Evolutionary conservation across 805 yeast species (phyloP), one percentile per base, ranked within the genome.

Genomic region (Yamadazyma akitaensis): DNA sequence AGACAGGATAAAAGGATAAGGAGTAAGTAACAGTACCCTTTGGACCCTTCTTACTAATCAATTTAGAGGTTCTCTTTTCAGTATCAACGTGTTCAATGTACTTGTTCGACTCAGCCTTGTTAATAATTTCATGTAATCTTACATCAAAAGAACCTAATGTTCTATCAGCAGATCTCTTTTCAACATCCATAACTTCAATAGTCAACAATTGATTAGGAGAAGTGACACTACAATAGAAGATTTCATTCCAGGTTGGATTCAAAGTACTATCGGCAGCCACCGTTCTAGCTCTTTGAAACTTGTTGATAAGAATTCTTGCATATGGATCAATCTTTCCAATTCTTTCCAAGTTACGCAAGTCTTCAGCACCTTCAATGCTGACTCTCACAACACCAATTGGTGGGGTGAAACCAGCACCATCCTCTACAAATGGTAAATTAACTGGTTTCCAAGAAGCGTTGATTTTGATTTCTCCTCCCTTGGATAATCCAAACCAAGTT

Each of bases 241-340:
- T 75, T 62, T 90, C 91, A 61, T 91, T 81, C 87, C 89, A 94
- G 5, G 80, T 81, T 6, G 99, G 99, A 52, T 86, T 73, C 56
- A 84, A 72, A 0, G 88, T 82, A 19, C 84, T 79, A 18, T 79
- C 82, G 46, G 72, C 63, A 11, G 88, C 79, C 46, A 79, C 75
- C 2, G 97, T 94, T 67, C 98, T 80, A 17, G 84, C 87, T 61
- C 80, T 81, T 54, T 81, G 81, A 54, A 81, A 73, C 49, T 90
- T 90, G 61, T 90, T 91, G 40, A 89, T 77, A 59, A 88, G 67
- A 13, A 92, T 72, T 58, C 96, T 81, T 7, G 82, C 81, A 61
- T 92, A 94, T 37, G 99, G 99, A 66, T 94, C 98, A 61, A 90
- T 81, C 57, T 82, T 88, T 50, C 98, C 98, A 49, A 94, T 75